These are phyloP conservation scores for Pinus tabuliformis DNA, from an alignment of 75 land plant species.

Conservation along the genomic window DNA sequence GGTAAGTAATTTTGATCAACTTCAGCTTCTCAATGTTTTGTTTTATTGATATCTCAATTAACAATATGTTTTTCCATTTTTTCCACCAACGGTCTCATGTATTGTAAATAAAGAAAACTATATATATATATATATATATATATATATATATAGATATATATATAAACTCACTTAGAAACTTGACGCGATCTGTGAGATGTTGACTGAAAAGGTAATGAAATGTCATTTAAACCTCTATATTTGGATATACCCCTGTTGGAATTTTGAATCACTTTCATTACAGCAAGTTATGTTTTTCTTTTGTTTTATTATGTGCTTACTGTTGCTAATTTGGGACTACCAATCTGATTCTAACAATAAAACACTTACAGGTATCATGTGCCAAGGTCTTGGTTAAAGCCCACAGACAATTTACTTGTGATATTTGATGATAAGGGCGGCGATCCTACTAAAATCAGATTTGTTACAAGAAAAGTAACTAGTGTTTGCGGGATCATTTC, in stretches of 20 bases:
- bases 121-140: no score
- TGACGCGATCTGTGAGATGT: no score
- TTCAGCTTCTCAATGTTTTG: not conserved
- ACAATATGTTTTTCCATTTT: not conserved
- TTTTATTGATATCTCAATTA: not conserved
- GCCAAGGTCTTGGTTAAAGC: conserved; percentile 81
- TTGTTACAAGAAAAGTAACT: conserved; percentile 46
- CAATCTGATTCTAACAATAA: no score
- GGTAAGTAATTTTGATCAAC: conserved; percentile 40
- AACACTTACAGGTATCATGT: conserved; percentile 67
- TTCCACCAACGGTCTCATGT: not conserved
- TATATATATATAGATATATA: no score
- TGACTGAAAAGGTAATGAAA: no score
- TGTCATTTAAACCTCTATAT: no score
- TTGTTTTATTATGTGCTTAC: not conserved
- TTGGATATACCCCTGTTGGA: no score
- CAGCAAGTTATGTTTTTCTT: conserved; percentile 1
- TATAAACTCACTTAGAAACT: no score
- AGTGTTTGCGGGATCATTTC: conserved; percentile 46
- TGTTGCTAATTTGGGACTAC: no score
- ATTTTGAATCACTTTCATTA: not conserved
- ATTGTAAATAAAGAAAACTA: no score
- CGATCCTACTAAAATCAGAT: conserved; percentile 63
- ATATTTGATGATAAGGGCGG: conserved; percentile 94
- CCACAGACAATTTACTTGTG: conserved; percentile 73